Percentiles rank a stretch among this genome's conserved stretches.
These are phyloP conservation scores for Juglanconis sp. DNA, from an alignment of 2,329 filamentous ascomycete species.

Conservation along the genomic window DNA sequence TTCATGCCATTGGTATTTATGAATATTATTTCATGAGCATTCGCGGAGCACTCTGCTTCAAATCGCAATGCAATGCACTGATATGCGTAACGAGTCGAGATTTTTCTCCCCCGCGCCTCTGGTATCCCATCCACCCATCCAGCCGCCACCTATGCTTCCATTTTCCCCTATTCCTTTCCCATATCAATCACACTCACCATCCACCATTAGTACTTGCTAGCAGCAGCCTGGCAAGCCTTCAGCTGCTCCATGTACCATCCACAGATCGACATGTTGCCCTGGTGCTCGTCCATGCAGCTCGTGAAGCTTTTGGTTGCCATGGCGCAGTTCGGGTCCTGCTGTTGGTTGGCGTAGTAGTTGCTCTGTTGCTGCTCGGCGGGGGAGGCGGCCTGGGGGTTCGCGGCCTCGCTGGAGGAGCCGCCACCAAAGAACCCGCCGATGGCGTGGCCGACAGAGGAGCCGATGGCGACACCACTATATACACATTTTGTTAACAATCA, in stretches of 20 bases:
- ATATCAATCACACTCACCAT: not conserved
- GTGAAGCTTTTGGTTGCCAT: slow-evolving; percentile 82
- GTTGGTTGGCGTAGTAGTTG: slow-evolving; percentile 51
- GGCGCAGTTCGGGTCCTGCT: slow-evolving; percentile 67
- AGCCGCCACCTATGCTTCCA: not conserved
- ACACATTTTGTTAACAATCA: slow-evolving; percentile 22
- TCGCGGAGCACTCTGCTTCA: not conserved
- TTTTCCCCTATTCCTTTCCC: slow-evolving; percentile 1
- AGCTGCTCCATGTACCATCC: slow-evolving; percentile 98
- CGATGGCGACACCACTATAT: slow-evolving; percentile 87
- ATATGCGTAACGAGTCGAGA: slow-evolving; percentile 12
- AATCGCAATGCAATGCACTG: slow-evolving; percentile 6
- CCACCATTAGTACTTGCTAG: slow-evolving; percentile 61
- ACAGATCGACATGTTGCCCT: slow-evolving; percentile 92
- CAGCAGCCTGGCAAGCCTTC: slow-evolving; percentile 79
- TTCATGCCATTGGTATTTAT: not conserved
- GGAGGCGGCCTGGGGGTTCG: slow-evolving; percentile 49
- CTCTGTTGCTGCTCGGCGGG: slow-evolving; percentile 46
- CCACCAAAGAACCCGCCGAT: slow-evolving; percentile 86
- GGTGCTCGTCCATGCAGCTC: slow-evolving; percentile 93
- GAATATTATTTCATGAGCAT: slow-evolving; percentile 23
- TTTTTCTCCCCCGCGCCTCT: not conserved
- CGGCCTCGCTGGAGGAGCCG: slow-evolving; percentile 53
- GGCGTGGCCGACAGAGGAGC: slow-evolving; percentile 91
- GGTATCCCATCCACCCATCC: not conserved